Percentiles rank a stretch among this genome's conserved stretches.
phyloP scores from a whole-genome alignment of 371 early-diverging fungal species.

The Mycotypha africana region DNA sequence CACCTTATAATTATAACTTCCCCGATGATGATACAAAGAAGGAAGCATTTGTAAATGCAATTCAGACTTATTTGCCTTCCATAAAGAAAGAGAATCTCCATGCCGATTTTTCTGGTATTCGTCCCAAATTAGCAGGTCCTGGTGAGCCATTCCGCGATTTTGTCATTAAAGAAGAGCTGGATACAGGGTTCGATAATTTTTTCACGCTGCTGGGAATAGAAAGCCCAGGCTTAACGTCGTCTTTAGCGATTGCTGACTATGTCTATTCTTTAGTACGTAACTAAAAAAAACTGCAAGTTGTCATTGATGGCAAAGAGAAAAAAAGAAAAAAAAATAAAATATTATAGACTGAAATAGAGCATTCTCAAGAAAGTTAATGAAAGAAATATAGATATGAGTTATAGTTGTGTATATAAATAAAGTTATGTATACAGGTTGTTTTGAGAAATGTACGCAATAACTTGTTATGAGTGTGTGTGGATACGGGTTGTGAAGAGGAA shows the following conservation, averaged over 20 bases:
- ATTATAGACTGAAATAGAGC: too few relatives aligned
- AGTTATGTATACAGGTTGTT: too few relatives aligned
- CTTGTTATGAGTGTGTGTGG: too few relatives aligned
- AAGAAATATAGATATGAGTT: too few relatives aligned
- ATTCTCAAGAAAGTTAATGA: too few relatives aligned
- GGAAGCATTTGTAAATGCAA: conserved; percentile 45
- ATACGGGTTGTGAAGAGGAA: too few relatives aligned
- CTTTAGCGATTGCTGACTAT: conserved; percentile 77
- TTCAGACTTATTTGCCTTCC: conserved; percentile 60
- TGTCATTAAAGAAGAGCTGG: conserved; percentile 57
- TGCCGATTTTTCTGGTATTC: conserved; percentile 78
- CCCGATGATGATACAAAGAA: conserved; percentile 37
- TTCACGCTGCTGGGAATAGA: conserved; percentile 84
- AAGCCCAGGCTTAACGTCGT: conserved; percentile 85
- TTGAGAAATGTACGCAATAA: too few relatives aligned
- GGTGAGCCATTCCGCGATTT: conserved; percentile 78
- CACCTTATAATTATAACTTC: conserved; percentile 55
- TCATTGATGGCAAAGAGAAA: too few relatives aligned
- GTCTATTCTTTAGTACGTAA: conserved; percentile 49
- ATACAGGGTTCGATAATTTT: conserved; percentile 47
- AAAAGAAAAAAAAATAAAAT: too few relatives aligned
- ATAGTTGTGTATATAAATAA: too few relatives aligned
- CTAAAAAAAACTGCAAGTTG: too few relatives aligned
- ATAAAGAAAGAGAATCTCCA: conserved; percentile 51
- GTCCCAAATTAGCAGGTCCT: conserved; percentile 77